Base-by-base conservation (phyloP, 2,329 filamentous ascomycete species). In the Pseudogymnoascus sp. region DNA sequence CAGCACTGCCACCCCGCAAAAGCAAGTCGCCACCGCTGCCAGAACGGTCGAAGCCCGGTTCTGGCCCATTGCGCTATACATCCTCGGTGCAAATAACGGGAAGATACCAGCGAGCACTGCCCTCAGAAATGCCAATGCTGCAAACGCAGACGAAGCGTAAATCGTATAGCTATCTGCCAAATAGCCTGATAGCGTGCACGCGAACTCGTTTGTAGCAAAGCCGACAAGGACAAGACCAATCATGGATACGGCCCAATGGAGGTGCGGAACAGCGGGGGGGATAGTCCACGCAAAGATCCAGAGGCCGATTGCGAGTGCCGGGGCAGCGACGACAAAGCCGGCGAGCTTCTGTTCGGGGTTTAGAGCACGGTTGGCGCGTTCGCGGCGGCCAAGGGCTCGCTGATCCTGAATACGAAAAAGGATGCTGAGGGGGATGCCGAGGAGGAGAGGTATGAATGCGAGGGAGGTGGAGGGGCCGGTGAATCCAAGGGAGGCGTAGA, bases 261-360 rank as follows among this genome's bases (percentile, higher is more conserved):
- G 44, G 35, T 67, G 41, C 12, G 66, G 63, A 1, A 72, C 66
- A 2, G 66, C 65, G 1, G 78, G 78, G 0, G 80, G 79, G 3
- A 81, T 74, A 1, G 79, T 80, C 72, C 75, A 78, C 4, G 76
- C 75, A 63, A 81, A 80, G 68, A 71, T 73, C 74, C 77, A 79
- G 1, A 81, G 73, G 2, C 74, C 78, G 4, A 71, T 66, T 2
- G 78, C 76, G 4, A 80, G 73, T 5, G 74, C 67, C 2, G 78
- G 77, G 0, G 76, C 75, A 0, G 76, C 79, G 33, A 80, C 69
- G 41, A 72, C 72, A 64, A 81, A 80, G n/a, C 78, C 79, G 6
- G 71, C 66, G 17, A 81, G 72, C 60, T 81, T 81, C 68, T 80
- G 74, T 69, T 81, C 80, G 0, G 78, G 78, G 15, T 71, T 67